Base-by-base conservation (phyloP, 352 stramenopile genomes). In the Phytophthora pisi region DNA sequence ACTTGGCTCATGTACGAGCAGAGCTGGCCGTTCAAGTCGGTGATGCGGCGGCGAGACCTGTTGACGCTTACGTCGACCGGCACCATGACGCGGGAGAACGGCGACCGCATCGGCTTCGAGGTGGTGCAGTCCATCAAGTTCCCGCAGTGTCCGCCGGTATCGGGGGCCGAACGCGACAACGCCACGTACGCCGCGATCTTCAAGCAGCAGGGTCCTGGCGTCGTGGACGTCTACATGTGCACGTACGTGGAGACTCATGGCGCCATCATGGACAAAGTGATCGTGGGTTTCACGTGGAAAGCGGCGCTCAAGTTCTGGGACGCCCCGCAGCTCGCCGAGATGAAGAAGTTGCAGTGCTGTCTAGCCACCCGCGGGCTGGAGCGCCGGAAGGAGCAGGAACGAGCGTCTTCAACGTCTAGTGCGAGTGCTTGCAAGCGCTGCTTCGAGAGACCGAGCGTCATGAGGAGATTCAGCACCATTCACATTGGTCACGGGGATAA, bases 41-140 rank as follows among this genome's bases (percentile, higher is more conserved):
- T 85, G 43, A 45, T 82, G 10, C 64, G 64, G 5, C 61, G 75
- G 5, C 64, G 73, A 45, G 77, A 82, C 34, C 67, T 81, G 40
- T 61, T 77, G 49, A 77, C 57, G 23, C 45, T 81, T 1, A 56
- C 56, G 26, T 74, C 74, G 7, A 78, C 69, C 6, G 72, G 77
- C 2, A 74, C 70, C 9, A 64, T 82, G 45, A 68, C 54, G 0
- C 64, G 68, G 1, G 46, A 38, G 4, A 73, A 72, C 23, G 74
- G 77, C n/a, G 74, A 82, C n/a, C 59, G 55, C 11, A 66, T 85
- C 30, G 77, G 77, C 61, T 85, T 77, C 58, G 74, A 85, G 30
- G 62, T 85, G 45, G 70, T 79, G 5, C 77, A 88, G 56, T 80
- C 84, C 9, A 70, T 82, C 1, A 60, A 40, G 10, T 26, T 78